Percentiles rank a stretch among this genome's conserved stretches.
Evolutionary conservation across 2,329 filamentous ascomycete genomes (phyloP).

Genomic region (Aspergillus carbonarius): DNA sequence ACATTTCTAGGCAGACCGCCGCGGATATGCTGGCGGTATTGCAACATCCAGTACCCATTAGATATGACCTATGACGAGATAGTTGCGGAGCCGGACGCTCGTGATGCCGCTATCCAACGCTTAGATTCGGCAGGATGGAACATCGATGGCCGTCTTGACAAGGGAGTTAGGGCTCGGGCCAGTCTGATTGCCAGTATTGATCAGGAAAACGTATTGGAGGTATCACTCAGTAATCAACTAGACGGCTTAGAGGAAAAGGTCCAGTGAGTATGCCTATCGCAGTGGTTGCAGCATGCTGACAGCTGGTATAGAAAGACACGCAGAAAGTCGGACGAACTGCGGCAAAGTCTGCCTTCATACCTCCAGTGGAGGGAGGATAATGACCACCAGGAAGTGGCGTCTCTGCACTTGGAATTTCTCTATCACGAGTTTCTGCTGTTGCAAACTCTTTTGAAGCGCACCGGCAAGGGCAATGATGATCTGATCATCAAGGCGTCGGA

Average conservation of each 20-base stretch:
- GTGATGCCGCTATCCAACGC: constrained; percentile 11
- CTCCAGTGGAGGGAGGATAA: constrained; percentile 11
- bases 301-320: background rate
- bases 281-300: background rate
- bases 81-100: constrained; percentile 9
- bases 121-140: constrained; percentile 26
- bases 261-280: background rate
- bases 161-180: constrained; percentile 13
- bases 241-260: constrained; percentile 6
- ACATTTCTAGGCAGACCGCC: constrained; percentile 50
- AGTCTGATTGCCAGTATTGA: constrained; percentile 13
- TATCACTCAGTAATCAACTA: constrained; percentile 11
- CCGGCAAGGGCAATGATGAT: constrained; percentile 3
- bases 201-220: constrained; percentile 23
- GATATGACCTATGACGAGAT: constrained; percentile 24
- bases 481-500: constrained; percentile 2
- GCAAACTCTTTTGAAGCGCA: constrained; percentile 18
- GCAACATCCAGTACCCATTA: constrained; percentile 22
- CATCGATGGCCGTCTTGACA: constrained; percentile 10
- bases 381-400: background rate
- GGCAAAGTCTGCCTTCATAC: background rate
- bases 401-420: constrained; percentile 17
- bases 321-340: constrained; percentile 3
- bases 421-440: constrained; percentile 24
- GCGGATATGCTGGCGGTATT: constrained; percentile 41